A percentile compares a stretch with the other conserved stretches of the same genome.
phyloP scores from a whole-genome alignment of 345 rosid species.

The Bruguiera sexangula region DNA sequence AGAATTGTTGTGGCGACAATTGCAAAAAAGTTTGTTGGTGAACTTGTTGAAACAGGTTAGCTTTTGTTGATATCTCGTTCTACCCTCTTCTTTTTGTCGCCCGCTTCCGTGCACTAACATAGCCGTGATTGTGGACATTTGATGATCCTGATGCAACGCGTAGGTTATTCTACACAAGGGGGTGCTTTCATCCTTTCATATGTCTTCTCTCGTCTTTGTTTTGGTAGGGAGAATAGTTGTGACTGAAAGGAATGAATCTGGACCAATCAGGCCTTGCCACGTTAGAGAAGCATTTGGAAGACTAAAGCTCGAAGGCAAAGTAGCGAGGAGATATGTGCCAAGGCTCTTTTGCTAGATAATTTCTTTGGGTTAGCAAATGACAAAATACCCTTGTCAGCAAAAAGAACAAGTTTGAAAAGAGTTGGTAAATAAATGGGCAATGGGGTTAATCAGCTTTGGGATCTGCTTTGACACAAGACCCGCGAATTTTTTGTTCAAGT shows the following conservation, averaged over 20 bases:
- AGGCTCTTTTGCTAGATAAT: slow-evolving; percentile 65
- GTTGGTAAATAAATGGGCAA: no score
- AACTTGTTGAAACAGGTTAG: slow-evolving; percentile 86
- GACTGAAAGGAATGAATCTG: slow-evolving; percentile 85
- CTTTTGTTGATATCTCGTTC: not conserved
- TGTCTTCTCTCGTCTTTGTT: not conserved
- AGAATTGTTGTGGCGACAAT: slow-evolving; percentile 80
- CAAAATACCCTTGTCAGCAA: no score
- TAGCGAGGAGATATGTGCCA: slow-evolving; percentile 77
- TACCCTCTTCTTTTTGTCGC: not conserved
- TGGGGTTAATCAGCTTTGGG: no score
- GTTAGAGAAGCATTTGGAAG: slow-evolving; percentile 86
- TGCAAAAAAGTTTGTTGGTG: slow-evolving; percentile 98
- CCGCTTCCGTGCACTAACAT: no score
- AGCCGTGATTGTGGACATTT: no score
- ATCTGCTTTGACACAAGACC: no score
- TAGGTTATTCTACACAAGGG: no score
- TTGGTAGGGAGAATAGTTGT: slow-evolving; percentile 69
- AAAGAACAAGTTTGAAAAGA: no score
- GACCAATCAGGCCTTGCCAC: slow-evolving; percentile 96
- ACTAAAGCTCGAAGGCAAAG: slow-evolving; percentile 77
- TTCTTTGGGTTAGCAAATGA: no score
- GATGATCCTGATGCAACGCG: no score
- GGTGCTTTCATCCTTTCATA: no score
- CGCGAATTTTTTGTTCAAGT: no score